Percentiles rank a stretch among this genome's conserved stretches.
Conservation (phyloP, 2,329 filamentous ascomycete genomes). For the Sporothrix globosa region DNA sequence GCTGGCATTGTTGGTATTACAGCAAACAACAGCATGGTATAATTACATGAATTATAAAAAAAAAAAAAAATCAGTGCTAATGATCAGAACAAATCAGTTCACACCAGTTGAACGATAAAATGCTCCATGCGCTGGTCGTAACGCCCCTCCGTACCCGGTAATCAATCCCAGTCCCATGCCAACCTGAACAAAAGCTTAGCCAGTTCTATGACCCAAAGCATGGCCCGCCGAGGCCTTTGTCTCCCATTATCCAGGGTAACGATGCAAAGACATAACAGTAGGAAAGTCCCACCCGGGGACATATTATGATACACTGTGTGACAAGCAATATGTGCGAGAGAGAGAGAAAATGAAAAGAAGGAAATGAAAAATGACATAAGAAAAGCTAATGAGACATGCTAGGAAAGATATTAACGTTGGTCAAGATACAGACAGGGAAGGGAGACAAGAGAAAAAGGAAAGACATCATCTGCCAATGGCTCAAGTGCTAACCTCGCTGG, state of each 20-base stretch:
- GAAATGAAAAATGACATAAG: neutral
- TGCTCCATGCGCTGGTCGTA: neutral
- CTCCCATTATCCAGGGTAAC: neutral
- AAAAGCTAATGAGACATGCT: conserved; percentile 7
- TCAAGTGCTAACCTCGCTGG: neutral
- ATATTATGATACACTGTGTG: conserved; percentile 18
- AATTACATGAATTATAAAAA: neutral
- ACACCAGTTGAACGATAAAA: neutral
- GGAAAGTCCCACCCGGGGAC: conserved; percentile 3
- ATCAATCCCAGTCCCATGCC: neutral
- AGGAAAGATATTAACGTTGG: neutral
- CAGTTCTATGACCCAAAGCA: conserved; percentile 12
- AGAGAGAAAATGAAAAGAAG: neutral
- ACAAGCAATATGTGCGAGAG: conserved; percentile 12
- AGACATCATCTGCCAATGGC: neutral
- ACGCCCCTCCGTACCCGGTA: neutral
- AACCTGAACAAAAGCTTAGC: neutral
- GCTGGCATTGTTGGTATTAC: neutral
- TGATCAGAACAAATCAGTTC: neutral
- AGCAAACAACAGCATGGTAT: neutral
- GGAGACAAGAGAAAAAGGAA: conserved; percentile 1
- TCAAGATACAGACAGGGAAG: conserved; percentile 17
- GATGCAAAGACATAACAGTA: conserved; percentile 20
- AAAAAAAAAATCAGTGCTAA: neutral
- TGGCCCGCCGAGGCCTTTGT: neutral